Evolutionary conservation across 495 filamentous ascomycete species (phyloP).

Genomic region (Daldinia grandis): DNA sequence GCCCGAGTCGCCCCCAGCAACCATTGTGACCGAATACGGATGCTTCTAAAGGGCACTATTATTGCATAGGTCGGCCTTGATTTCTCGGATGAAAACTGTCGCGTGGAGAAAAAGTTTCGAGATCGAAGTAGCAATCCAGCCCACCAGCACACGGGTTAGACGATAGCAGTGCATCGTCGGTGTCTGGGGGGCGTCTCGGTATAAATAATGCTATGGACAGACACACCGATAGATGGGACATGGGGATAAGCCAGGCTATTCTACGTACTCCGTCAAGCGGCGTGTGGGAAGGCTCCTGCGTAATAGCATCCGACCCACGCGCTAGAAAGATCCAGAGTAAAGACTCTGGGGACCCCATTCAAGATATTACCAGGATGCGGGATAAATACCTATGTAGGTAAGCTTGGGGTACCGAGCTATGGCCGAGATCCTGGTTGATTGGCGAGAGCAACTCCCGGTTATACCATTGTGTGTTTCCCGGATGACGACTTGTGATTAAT

Average conservation of each 20-base stretch:
- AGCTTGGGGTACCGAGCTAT: slow-evolving; percentile 33
- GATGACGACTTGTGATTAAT: not conserved
- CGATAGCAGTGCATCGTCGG: slow-evolving; percentile 5
- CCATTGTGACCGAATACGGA: slow-evolving; percentile 40
- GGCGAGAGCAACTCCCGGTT: slow-evolving; percentile 9
- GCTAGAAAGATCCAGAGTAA: slow-evolving; percentile 3
- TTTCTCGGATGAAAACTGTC: not conserved
- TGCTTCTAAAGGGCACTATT: not conserved
- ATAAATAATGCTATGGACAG: slow-evolving; percentile 25
- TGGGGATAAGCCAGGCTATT: slow-evolving; percentile 12
- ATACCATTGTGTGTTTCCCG: not conserved
- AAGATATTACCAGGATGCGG: slow-evolving; percentile 37
- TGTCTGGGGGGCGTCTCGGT: slow-evolving; percentile 2
- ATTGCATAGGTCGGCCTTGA: not conserved
- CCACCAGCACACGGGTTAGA: slow-evolving; percentile 1
- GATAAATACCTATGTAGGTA: slow-evolving; percentile 35
- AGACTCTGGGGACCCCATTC: slow-evolving; percentile 22
- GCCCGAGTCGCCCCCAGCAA: slow-evolving; percentile 47
- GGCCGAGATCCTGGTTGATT: slow-evolving; percentile 33
- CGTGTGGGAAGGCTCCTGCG: not conserved
- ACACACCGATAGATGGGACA: slow-evolving; percentile 5
- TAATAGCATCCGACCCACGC: slow-evolving; percentile 14
- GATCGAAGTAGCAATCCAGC: not conserved
- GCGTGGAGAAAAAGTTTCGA: slow-evolving; percentile 1
- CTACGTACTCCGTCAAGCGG: slow-evolving; percentile 13